Conservation (phyloP, 768 basidiomycete species). For the Suillus variegatus region DNA sequence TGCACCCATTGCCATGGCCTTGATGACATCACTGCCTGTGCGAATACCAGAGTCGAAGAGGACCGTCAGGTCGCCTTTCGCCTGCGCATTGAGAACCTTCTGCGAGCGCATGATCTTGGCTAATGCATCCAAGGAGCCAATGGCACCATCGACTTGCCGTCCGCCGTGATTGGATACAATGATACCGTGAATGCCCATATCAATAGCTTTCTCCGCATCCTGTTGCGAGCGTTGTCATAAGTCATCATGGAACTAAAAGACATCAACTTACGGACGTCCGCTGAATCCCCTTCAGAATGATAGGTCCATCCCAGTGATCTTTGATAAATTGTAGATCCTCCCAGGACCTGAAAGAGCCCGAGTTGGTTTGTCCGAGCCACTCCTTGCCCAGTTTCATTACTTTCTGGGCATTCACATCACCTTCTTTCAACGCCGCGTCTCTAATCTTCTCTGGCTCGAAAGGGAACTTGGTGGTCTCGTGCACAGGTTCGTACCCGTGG, state of each 20-base stretch:
- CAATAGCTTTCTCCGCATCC: slow-evolving; percentile 55
- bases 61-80: slow-evolving; percentile 62
- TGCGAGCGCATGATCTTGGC: slow-evolving; percentile 66
- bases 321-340: slow-evolving; percentile 68
- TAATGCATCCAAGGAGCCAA: slow-evolving; percentile 74
- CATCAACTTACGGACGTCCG: slow-evolving; percentile 48
- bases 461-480: slow-evolving; percentile 51
- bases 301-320: slow-evolving; percentile 75
- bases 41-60: slow-evolving; percentile 76
- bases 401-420: slow-evolving; percentile 47
- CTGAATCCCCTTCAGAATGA: slow-evolving; percentile 81
- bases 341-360: slow-evolving; percentile 68
- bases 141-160: slow-evolving; percentile 78
- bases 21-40: slow-evolving; percentile 80
- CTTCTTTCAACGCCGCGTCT: slow-evolving; percentile 42
- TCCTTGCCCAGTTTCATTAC: slow-evolving; percentile 51
- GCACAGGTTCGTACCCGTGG: slow-evolving; percentile 44
- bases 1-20: slow-evolving; percentile 85
- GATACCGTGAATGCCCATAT: slow-evolving; percentile 44
- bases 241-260: not conserved
- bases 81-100: slow-evolving; percentile 58
- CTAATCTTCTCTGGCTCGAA: slow-evolving; percentile 50
- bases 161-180: slow-evolving; percentile 54
- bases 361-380: slow-evolving; percentile 65
- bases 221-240: slow-evolving; percentile 2